Conservation (phyloP, 129 eudicot genomes). For the Tagetes erecta region DNA sequence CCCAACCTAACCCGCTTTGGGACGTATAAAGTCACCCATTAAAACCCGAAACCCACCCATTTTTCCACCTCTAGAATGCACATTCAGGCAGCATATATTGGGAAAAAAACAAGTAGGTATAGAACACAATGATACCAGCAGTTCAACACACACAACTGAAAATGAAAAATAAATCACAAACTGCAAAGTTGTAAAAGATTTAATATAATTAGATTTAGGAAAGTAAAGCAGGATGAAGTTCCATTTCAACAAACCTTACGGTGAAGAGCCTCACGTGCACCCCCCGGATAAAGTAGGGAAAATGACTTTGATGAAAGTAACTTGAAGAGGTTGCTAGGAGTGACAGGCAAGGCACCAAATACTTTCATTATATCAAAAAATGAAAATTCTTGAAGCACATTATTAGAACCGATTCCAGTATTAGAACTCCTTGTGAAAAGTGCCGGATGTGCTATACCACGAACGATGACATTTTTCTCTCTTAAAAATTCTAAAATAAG, state of each 20-base stretch:
- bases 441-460: constrained; percentile 83
- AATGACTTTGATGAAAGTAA: constrained; percentile 62
- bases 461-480: constrained; percentile 60
- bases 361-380: constrained; percentile 50
- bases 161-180: neutral
- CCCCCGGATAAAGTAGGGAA: constrained; percentile 93
- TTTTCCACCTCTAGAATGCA: neutral
- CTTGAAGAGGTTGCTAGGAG: constrained; percentile 66
- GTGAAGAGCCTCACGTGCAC: constrained; percentile 92
- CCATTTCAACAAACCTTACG: constrained; percentile 54
- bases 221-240: constrained; percentile 4
- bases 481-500: constrained; percentile 54
- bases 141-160: neutral
- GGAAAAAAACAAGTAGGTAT: neutral
- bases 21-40: neutral
- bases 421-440: constrained; percentile 39
- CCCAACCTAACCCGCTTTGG: neutral
- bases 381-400: constrained; percentile 41
- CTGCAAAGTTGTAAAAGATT: neutral
- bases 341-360: constrained; percentile 80
- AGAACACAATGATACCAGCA: constrained; percentile 5
- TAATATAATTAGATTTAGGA: neutral
- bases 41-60: neutral
- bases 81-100: neutral
- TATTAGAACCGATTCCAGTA: constrained; percentile 7